Conservation (phyloP, 2,329 filamentous ascomycete genomes). For the Hypoxylon sp. region DNA sequence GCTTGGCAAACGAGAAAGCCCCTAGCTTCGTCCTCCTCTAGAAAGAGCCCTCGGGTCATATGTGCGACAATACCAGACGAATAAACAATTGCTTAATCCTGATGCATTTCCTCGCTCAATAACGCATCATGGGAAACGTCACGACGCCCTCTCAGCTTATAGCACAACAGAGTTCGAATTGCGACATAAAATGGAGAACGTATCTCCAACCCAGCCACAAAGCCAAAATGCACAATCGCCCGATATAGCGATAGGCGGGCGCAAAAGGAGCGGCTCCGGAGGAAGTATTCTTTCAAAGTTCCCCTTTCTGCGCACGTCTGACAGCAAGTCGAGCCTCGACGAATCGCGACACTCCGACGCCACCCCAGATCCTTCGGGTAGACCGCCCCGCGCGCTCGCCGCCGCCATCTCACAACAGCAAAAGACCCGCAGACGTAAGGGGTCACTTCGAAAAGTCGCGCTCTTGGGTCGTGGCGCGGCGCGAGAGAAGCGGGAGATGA, state of each 20-base stretch:
- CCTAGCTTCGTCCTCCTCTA: not conserved
- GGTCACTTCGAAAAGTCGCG: slow-evolving; percentile 89
- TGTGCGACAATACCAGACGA: slow-evolving; percentile 5
- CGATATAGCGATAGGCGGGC: slow-evolving; percentile 54
- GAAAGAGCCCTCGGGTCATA: slow-evolving; percentile 1
- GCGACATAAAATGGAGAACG: slow-evolving; percentile 49
- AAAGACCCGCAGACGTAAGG: slow-evolving; percentile 79
- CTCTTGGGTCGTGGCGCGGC: slow-evolving; percentile 81
- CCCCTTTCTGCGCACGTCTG: slow-evolving; percentile 72
- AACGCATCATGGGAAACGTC: slow-evolving; percentile 47
- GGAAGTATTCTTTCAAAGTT: slow-evolving; percentile 78
- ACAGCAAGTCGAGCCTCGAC: slow-evolving; percentile 51
- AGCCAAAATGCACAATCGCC: slow-evolving; percentile 48
- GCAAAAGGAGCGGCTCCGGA: slow-evolving; percentile 69
- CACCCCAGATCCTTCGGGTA: slow-evolving; percentile 44
- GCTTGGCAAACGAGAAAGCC: slow-evolving; percentile 9
- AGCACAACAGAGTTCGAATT: slow-evolving; percentile 37
- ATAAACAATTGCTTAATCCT: slow-evolving; percentile 8
- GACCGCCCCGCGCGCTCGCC: slow-evolving; percentile 53
- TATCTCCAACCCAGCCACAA: slow-evolving; percentile 51
- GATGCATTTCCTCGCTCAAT: slow-evolving; percentile 24
- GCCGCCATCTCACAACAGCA: slow-evolving; percentile 59
- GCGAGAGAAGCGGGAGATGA: slow-evolving; percentile 70
- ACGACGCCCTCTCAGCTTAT: slow-evolving; percentile 33
- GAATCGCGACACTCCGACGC: slow-evolving; percentile 49